Evolutionary conservation across 2,329 filamentous ascomycete species (phyloP).

Genomic region (Exophiala oligosperma): DNA sequence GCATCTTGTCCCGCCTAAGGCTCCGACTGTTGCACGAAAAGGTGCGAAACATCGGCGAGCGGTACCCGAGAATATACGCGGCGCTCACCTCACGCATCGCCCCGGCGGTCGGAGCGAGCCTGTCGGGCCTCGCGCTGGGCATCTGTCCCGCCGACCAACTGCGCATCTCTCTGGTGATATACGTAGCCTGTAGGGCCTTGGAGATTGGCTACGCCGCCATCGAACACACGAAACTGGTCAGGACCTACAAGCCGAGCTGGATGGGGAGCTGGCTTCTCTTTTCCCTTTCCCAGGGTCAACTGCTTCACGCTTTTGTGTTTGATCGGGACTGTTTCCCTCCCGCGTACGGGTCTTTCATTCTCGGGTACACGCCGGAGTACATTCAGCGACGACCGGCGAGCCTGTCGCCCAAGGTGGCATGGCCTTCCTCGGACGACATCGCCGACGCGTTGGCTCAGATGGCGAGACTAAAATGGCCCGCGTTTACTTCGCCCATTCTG

Average conservation of each 20-base stretch:
- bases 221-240: conserved; percentile 69
- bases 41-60: conserved; percentile 74
- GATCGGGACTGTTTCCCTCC: conserved; percentile 72
- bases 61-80: conserved; percentile 74
- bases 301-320: conserved; percentile 74
- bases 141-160: conserved; percentile 71
- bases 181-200: conserved; percentile 74
- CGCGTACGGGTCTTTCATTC: conserved; percentile 65
- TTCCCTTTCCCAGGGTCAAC: conserved; percentile 72
- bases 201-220: conserved; percentile 85
- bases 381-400: conserved; percentile 69
- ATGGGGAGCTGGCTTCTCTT: conserved; percentile 82
- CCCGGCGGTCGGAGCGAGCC: conserved; percentile 83
- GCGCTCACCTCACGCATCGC: conserved; percentile 80
- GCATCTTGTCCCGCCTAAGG: conserved; percentile 81
- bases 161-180: conserved; percentile 79
- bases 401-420: conserved; percentile 66
- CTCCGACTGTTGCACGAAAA: conserved; percentile 76
- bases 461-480: conserved; percentile 81
- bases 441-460: conserved; percentile 80
- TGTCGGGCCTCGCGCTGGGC: conserved; percentile 80
- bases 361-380: conserved; percentile 73
- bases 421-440: conserved; percentile 75
- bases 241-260: conserved; percentile 70
- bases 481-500: conserved; percentile 80